Evolutionary conservation across 495 filamentous ascomycete genomes (phyloP).

Genomic region (Elaphomyces granulatus): DNA sequence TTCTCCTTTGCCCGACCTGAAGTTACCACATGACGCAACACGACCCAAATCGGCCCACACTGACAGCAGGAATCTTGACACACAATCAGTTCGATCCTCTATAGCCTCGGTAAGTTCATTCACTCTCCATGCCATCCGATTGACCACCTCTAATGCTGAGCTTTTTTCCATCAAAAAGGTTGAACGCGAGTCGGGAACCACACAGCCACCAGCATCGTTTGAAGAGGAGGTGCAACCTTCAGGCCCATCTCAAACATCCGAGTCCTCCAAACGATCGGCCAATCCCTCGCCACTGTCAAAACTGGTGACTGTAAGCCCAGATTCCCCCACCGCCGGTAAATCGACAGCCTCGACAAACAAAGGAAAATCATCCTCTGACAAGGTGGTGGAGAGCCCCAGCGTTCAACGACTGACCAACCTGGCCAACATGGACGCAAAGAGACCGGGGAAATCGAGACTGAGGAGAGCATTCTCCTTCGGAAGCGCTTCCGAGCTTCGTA

Average conservation of each 20-base stretch:
- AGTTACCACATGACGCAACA: slow-evolving; percentile 18
- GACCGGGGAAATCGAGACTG: slow-evolving; percentile 72
- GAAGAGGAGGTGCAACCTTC: slow-evolving; percentile 22
- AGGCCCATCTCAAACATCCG: slow-evolving; percentile 19
- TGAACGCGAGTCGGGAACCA: slow-evolving; percentile 7
- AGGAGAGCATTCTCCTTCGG: slow-evolving; percentile 94
- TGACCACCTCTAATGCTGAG: too few species aligned
- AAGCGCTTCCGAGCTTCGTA: slow-evolving; percentile 81
- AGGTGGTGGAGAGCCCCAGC: slow-evolving; percentile 45
- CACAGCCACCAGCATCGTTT: slow-evolving; percentile 30
- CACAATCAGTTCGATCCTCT: slow-evolving; percentile 33
- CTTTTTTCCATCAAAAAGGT: too few species aligned
- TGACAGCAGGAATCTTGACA: too few species aligned
- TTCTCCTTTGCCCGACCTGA: slow-evolving; percentile 10
- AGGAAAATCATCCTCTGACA: slow-evolving; percentile 12
- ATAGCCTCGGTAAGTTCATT: slow-evolving; percentile 46
- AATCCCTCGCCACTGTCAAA: slow-evolving; percentile 83
- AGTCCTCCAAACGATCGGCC: slow-evolving; percentile 52
- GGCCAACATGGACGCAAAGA: slow-evolving; percentile 55
- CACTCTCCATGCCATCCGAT: too few species aligned
- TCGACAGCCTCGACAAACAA: slow-evolving; percentile 10
- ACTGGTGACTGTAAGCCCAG: slow-evolving; percentile 49
- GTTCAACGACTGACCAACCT: slow-evolving; percentile 68
- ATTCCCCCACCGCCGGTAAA: slow-evolving; percentile 15
- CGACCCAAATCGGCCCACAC: slow-evolving; percentile 41